Evolutionary conservation across 2,329 filamentous ascomycete species (phyloP).

Genomic region (Stagonosporopsis cucurbitacearum): DNA sequence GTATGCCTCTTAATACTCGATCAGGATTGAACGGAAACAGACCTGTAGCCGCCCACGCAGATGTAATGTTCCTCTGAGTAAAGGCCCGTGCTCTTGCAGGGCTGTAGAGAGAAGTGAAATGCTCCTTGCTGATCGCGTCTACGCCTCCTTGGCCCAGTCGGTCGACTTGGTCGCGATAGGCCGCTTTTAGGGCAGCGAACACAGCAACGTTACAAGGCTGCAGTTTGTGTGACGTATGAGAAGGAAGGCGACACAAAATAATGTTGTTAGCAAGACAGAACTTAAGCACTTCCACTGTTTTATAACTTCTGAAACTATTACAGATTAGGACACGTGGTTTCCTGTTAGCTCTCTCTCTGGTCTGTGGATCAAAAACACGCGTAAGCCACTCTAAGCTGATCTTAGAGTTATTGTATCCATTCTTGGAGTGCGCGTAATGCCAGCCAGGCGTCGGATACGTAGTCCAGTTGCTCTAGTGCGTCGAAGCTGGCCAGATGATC

Average conservation of each 20-base stretch:
- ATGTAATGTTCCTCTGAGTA: conserved; percentile 33
- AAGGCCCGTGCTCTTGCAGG: conserved; percentile 25
- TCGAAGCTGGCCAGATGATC: conserved; percentile 24
- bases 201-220: conserved; percentile 16
- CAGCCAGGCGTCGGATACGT: conserved; percentile 21
- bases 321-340: conserved; percentile 45
- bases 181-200: neutral
- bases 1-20: conserved; percentile 34
- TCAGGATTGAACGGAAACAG: conserved; percentile 35
- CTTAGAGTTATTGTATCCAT: conserved; percentile 37
- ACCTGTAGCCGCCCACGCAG: conserved; percentile 27
- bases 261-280: conserved; percentile 43
- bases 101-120: conserved; percentile 30
- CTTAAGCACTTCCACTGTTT: conserved; percentile 45
- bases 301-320: conserved; percentile 46
- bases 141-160: conserved; percentile 17
- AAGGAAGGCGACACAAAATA: conserved; percentile 20
- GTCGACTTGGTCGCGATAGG: conserved; percentile 14
- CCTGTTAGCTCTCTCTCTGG: conserved; percentile 35
- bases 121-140: conserved; percentile 21
- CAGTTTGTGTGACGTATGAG: conserved; percentile 23
- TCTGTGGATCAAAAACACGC: conserved; percentile 46
- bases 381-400: conserved; percentile 48
- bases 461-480: conserved; percentile 15
- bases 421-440: conserved; percentile 23